Percentiles rank a stretch among this genome's conserved stretches.
Conservation (phyloP, 208 protist species). For the Angomonas ambiguus region DNA sequence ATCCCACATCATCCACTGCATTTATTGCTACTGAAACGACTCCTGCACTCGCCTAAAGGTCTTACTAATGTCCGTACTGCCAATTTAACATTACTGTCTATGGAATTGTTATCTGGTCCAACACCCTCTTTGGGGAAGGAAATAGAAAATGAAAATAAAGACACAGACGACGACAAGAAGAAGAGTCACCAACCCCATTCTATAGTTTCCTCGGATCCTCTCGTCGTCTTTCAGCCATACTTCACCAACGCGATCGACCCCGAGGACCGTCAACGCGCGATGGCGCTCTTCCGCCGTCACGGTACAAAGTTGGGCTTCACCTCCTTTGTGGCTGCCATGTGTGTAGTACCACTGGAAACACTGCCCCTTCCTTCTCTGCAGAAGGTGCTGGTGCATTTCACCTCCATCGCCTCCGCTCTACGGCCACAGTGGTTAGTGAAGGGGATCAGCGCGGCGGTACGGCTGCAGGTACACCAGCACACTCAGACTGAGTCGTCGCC, state of each 20-base stretch:
- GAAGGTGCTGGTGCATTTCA: conserved; percentile 59
- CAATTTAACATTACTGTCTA: conserved; percentile 20
- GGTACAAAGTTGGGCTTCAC: conserved; percentile 36
- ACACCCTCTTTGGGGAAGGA: not conserved
- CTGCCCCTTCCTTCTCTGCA: conserved; percentile 43
- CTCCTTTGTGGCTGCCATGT: conserved; percentile 68
- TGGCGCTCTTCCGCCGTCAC: conserved; percentile 51
- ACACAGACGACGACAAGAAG: not conserved
- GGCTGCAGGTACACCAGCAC: not conserved
- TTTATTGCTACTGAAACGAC: conserved; percentile 32
- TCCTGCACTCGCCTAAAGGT: conserved; percentile 33
- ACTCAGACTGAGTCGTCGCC: conserved; percentile 11
- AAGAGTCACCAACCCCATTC: not conserved
- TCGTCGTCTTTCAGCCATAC: not conserved
- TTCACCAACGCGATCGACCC: conserved; percentile 6
- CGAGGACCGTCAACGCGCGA: conserved; percentile 17
- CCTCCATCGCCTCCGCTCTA: conserved; percentile 46
- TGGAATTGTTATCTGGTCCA: conserved; percentile 23
- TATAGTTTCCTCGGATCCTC: not conserved
- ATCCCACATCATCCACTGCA: conserved; percentile 66
- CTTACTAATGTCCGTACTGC: conserved; percentile 25
- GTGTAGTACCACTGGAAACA: conserved; percentile 29
- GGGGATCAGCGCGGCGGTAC: conserved; percentile 29
- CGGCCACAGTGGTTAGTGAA: conserved; percentile 38
- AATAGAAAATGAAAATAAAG: not conserved